phyloP scores from a whole-genome alignment of 352 stramenopile genomes.

The Pythium myriotylum region DNA sequence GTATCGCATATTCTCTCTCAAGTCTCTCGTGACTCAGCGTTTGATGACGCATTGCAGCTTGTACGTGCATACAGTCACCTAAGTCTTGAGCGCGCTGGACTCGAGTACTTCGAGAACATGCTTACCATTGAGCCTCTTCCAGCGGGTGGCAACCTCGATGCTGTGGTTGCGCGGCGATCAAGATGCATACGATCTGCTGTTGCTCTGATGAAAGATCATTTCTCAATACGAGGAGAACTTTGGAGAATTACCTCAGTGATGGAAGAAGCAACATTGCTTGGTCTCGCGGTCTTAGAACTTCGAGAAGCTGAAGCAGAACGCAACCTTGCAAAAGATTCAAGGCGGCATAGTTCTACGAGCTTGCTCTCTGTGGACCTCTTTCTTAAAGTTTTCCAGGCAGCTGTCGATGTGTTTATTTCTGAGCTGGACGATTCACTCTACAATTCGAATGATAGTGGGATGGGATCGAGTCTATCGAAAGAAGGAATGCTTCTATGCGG shows the following conservation, averaged over 20 bases:
- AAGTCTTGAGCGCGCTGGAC: conserved; percentile 46
- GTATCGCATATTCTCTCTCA: conserved; percentile 66
- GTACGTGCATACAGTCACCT: conserved; percentile 65
- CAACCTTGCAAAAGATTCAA: neutral
- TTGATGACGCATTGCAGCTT: conserved; percentile 60
- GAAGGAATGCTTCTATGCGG: conserved; percentile 10
- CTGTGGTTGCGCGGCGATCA: conserved; percentile 29
- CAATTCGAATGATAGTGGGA: neutral
- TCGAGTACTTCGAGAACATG: conserved; percentile 70
- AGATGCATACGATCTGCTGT: conserved; percentile 38
- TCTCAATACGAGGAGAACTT: conserved; percentile 13
- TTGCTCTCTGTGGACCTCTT: conserved; percentile 27
- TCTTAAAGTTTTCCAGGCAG: conserved; percentile 39
- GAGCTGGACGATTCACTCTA: conserved; percentile 18
- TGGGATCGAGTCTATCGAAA: conserved; percentile 13
- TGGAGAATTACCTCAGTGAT: conserved; percentile 41
- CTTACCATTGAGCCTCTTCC: conserved; percentile 31
- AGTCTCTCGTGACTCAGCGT: conserved; percentile 41
- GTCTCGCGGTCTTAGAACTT: conserved; percentile 46
- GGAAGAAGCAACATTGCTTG: conserved; percentile 58
- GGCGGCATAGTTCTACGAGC: neutral
- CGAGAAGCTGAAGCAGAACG: conserved; percentile 33
- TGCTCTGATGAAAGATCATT: conserved; percentile 28
- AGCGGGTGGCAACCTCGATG: conserved; percentile 1
- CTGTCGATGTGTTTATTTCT: conserved; percentile 30